Evolutionary conservation across 2,329 filamentous ascomycete species (phyloP).

Genomic region (Macroventuria anomochaeta): DNA sequence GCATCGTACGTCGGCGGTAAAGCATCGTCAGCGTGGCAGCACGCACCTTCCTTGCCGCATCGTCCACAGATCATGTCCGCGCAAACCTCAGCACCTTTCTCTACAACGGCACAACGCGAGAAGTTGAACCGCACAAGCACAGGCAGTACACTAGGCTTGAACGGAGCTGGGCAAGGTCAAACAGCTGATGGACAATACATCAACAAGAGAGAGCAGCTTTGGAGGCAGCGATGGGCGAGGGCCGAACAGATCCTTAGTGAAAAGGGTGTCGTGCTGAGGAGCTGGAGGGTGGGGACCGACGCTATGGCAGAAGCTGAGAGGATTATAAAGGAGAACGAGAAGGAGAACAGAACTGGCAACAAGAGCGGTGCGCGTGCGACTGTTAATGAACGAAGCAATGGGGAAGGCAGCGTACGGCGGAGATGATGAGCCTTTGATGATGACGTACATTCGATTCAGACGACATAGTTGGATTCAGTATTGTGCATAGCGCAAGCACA

Average conservation of each 20-base stretch:
- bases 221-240: slow-evolving; percentile 70
- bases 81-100: slow-evolving; percentile 36
- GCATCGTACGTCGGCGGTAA: slow-evolving; percentile 49
- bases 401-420: slow-evolving; percentile 3
- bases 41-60: slow-evolving; percentile 41
- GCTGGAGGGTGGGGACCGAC: slow-evolving; percentile 76
- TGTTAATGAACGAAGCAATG: not conserved
- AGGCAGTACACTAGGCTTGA: slow-evolving; percentile 31
- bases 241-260: slow-evolving; percentile 69
- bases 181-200: slow-evolving; percentile 36
- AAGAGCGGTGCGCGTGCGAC: slow-evolving; percentile 3
- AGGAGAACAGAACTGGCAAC: slow-evolving; percentile 8
- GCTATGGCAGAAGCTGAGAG: slow-evolving; percentile 70
- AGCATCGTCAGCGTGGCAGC: slow-evolving; percentile 44
- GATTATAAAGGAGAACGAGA: slow-evolving; percentile 59
- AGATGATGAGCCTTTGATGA: not conserved
- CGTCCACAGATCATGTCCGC: slow-evolving; percentile 28
- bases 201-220: slow-evolving; percentile 76
- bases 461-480: not conserved
- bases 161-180: slow-evolving; percentile 22
- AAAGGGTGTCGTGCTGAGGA: slow-evolving; percentile 71
- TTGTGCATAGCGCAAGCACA: slow-evolving; percentile 3
- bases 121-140: slow-evolving; percentile 35
- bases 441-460: not conserved
- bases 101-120: slow-evolving; percentile 31